Conservation (phyloP, 805 yeast genomes). For the Jamesozyma spencerorum region DNA sequence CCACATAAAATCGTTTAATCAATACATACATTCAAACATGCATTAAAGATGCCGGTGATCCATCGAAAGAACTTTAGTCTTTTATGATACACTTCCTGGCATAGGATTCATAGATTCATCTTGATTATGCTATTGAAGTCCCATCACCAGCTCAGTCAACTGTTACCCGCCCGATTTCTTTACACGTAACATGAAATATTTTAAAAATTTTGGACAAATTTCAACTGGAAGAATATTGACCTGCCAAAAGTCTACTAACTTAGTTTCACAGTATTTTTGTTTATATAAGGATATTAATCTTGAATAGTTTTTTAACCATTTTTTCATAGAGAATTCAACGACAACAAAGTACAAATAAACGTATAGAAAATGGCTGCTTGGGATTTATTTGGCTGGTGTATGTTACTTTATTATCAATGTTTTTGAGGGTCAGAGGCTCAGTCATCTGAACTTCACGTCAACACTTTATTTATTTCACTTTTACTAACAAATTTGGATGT, state of each 20-base stretch:
- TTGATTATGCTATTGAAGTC: no score
- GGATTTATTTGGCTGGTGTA: constrained; percentile 32
- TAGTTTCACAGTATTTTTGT: background rate
- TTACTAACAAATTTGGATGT: constrained; percentile 1
- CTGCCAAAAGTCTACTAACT: background rate
- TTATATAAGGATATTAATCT: background rate
- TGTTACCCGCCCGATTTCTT: background rate
- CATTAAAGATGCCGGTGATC: no score
- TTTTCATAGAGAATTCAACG: background rate
- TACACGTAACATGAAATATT: background rate
- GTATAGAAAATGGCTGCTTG: constrained; percentile 17
- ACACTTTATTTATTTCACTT: background rate
- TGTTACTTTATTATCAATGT: constrained; percentile 6
- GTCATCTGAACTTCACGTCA: background rate
- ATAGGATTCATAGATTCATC: no score
- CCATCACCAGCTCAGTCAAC: no score
- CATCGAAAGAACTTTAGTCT: no score
- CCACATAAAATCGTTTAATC: background rate
- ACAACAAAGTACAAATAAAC: background rate
- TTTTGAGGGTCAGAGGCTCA: background rate
- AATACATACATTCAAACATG: no score
- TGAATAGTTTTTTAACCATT: background rate
- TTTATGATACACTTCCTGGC: no score
- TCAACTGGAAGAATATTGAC: no score
- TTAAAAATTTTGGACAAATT: background rate